Evolutionary conservation across 306 rosid species (phyloP).

Genomic region (Lathyrus tuberosus): DNA sequence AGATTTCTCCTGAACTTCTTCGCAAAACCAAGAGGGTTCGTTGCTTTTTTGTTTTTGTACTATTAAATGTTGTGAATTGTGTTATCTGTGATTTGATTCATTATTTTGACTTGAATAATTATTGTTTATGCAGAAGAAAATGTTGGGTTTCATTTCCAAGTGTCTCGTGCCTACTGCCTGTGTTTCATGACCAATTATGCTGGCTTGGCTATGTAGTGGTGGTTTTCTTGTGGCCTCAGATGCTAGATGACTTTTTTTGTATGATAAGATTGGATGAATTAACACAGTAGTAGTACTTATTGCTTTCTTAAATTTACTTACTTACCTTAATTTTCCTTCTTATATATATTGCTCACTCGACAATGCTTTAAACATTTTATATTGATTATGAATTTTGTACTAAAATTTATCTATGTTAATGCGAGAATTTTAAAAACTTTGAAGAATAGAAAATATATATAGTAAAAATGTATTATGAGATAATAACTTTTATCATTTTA

Average conservation of each 20-base stretch:
- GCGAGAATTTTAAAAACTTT: too few relatives aligned
- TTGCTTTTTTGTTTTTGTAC: not conserved
- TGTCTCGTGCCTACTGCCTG: conserved; percentile 87
- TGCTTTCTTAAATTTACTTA: not conserved
- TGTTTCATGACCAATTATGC: conserved; percentile 47
- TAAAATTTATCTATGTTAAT: too few relatives aligned
- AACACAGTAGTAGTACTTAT: conserved; percentile 10
- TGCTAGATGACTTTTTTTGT: not conserved
- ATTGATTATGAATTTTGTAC: too few relatives aligned
- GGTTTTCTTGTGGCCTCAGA: conserved; percentile 20
- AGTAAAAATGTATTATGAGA: too few relatives aligned
- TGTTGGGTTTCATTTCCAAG: conserved; percentile 74
- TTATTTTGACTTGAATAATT: not conserved
- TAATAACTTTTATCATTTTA: too few relatives aligned
- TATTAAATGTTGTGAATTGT: not conserved
- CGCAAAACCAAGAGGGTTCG: conserved; percentile 61
- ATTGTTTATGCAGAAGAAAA: conserved; percentile 59
- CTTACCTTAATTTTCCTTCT: not conserved
- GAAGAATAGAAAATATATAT: too few relatives aligned
- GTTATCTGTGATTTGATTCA: not conserved
- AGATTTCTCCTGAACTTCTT: conserved; percentile 82
- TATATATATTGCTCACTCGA: not conserved
- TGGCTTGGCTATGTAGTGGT: not conserved
- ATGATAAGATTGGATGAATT: not conserved
- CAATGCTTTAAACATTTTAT: too few relatives aligned